Evolutionary conservation across 345 rosid genomes (phyloP), one percentile per base, ranked within the genome.

Genomic region (Eucalyptus curtisii): DNA sequence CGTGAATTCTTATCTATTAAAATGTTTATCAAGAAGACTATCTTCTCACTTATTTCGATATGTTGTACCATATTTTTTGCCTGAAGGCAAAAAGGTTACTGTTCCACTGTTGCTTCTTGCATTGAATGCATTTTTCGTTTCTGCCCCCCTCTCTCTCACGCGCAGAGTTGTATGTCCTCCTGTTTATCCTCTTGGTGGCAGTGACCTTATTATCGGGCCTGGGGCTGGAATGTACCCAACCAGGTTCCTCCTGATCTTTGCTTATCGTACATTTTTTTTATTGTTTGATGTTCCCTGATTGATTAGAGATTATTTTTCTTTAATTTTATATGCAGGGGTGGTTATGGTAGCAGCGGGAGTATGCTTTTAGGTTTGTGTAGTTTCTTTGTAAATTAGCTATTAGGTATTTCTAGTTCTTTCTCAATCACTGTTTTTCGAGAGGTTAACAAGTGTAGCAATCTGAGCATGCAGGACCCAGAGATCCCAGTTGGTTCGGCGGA

Each of bases 221-320:
- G 93, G 93, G 91, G 97, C 97, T 88, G 99, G 99, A 92, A 86
- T 91, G 86, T 96, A 94, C 87, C 99, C 99, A 25, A 86, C 82
- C 59, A 95, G 99, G 98, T 96, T 86, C 37, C 33, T 87, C 8
- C 42, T 8, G 40, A 25, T n/a, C 45, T 47, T 86, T 88, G 82
- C 53, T 31, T 87, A 40, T 61, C 10, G 22, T 89, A 71, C 40
- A 48, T 50, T 48, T 53, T 59, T 47, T 12, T 13, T 86, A 47
- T 30, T 89, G 45, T 22, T 31, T 1, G 31, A 13, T 6, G 19
- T 68, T 31, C 71, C 24, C 22, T 68, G 33, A 30, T 89, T 86
- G 57, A 22, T 86, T 50, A 33, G 55, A 49, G 64, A 33, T 86
- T n/a, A 86, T 30, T 79, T 59, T 89, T 30, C 66, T 24, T 93